Base-by-base conservation (phyloP, 2,329 filamentous ascomycete species). In the Coniochaeta sp. region DNA sequence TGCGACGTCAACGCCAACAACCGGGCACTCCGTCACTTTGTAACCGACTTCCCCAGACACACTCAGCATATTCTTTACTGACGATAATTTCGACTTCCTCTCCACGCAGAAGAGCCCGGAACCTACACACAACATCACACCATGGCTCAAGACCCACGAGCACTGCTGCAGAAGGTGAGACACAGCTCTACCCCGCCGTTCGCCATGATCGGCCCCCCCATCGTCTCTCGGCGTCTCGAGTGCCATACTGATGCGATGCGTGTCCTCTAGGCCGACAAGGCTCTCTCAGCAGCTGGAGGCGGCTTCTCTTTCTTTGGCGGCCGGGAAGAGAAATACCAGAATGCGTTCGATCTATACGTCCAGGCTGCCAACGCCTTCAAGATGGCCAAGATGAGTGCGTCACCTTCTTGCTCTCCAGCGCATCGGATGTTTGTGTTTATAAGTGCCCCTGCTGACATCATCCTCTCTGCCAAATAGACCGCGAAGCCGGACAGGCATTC, bases 301-400 rank as follows among this genome's bases (percentile, higher is more conserved):
- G 91, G 91, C 61, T 96, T 96, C 73, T 89, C 85, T 67, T 84
- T 96, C 71, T 96, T 99, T 62, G 89, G 91, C 40, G 89, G 89
- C 45, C 81, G 85, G 53, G 81, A 88, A 62, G 91, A 96, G 57
- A 97, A 96, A 71, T 91, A 89, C 65, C 88, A 95, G 72, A 83
- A 85, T 71, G 92, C 92, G 13, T 89, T 88, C 57, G 91, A 96
- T 60, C 75, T 94, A 57, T 97, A 91, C 66, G 84, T 82, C 55
- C 85, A 95, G 68, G 92, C 92, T 35, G 94, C 86, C 56, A 96
- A 96, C 74, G 89, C 89, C 53, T 97, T 95, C 69, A 82, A 89
- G 65, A 83, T 95, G 76, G 86, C 94, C 71, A 89, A 89, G 67
- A 82, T 86, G 73, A 87, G 89, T 92, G 74, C 60, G 76, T 65